Evolutionary conservation across 2,329 filamentous ascomycete species (phyloP).

Genomic region (Paecilomyces sp.): DNA sequence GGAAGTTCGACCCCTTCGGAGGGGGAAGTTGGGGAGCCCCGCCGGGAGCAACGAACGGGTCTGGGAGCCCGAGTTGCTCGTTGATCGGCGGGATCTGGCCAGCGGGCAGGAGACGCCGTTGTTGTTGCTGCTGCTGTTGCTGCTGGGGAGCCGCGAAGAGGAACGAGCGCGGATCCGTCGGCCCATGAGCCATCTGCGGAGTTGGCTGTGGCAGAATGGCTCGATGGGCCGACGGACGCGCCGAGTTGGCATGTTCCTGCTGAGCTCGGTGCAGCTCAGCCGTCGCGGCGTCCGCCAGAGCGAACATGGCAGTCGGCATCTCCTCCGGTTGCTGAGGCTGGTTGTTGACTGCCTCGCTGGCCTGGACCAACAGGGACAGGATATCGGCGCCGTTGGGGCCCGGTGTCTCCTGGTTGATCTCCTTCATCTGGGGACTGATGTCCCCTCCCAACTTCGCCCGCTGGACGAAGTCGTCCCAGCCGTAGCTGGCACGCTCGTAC

Average conservation of each 20-base stretch:
- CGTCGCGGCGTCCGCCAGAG: slow-evolving; percentile 24
- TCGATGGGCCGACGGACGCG: slow-evolving; percentile 27
- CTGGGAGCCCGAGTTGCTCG: slow-evolving; percentile 27
- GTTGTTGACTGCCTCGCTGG: slow-evolving; percentile 16
- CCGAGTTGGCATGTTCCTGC: slow-evolving; percentile 1
- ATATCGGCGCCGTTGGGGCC: slow-evolving; percentile 16
- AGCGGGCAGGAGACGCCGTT: slow-evolving; percentile 30
- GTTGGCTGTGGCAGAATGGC: slow-evolving; percentile 23
- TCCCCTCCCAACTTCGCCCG: slow-evolving; percentile 30
- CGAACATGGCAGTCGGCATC: slow-evolving; percentile 16
- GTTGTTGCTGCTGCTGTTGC: slow-evolving; percentile 24
- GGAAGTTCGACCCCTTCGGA: slow-evolving; percentile 31
- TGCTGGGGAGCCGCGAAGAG: slow-evolving; percentile 18
- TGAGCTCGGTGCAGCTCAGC: background rate
- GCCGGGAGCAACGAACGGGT: slow-evolving; percentile 27
- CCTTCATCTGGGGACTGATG: slow-evolving; percentile 32
- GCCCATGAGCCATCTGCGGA: slow-evolving; percentile 14
- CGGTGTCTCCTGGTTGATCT: slow-evolving; percentile 23
- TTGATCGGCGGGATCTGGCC: slow-evolving; percentile 19
- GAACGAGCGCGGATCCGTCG: slow-evolving; percentile 25
- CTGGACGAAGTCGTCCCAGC: slow-evolving; percentile 35
- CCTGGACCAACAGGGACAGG: slow-evolving; percentile 20
- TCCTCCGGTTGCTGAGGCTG: slow-evolving; percentile 2
- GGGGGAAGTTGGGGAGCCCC: slow-evolving; percentile 31
- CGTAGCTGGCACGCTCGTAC: slow-evolving; percentile 26